Conservation (phyloP, 2,329 filamentous ascomycete species). For the Cercospora sp. region DNA sequence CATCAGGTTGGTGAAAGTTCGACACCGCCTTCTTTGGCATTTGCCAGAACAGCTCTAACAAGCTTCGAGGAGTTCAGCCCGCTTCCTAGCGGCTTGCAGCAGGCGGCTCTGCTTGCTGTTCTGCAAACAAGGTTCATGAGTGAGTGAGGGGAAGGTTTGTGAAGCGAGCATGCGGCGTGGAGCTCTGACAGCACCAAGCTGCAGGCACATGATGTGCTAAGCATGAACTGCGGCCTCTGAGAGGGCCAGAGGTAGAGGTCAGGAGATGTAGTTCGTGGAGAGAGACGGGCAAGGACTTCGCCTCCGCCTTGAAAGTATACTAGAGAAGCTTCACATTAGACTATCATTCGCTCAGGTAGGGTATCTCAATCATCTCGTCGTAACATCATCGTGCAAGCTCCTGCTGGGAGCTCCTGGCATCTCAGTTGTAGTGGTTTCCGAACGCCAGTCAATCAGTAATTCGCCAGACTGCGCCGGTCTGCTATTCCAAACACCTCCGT, state of each 20-base stretch:
- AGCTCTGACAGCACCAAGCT: not conserved
- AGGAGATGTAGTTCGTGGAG: constrained; percentile 4
- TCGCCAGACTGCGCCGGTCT: not conserved
- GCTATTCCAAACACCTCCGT: constrained; percentile 1
- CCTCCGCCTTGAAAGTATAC: not conserved
- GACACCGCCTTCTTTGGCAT: constrained; percentile 7
- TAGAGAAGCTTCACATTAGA: constrained; percentile 1
- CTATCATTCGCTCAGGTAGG: constrained; percentile 1
- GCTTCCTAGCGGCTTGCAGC: not conserved
- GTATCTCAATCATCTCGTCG: constrained; percentile 12
- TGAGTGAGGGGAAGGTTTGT: constrained; percentile 17
- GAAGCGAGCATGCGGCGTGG: constrained; percentile 13
- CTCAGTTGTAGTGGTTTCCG: not conserved
- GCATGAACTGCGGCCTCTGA: not conserved
- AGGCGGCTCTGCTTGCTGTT: constrained; percentile 15
- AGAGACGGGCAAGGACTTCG: constrained; percentile 2
- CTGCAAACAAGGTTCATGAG: constrained; percentile 12
- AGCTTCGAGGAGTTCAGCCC: constrained; percentile 10
- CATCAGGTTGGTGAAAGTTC: constrained; percentile 1
- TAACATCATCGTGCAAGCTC: not conserved
- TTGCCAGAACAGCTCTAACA: not conserved
- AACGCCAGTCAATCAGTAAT: not conserved
- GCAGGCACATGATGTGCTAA: constrained; percentile 13
- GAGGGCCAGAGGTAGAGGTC: not conserved
- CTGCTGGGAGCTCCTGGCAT: not conserved